phyloP scores from a whole-genome alignment of 2,329 filamentous ascomycete genomes.

The Colletotrichum sublineola region DNA sequence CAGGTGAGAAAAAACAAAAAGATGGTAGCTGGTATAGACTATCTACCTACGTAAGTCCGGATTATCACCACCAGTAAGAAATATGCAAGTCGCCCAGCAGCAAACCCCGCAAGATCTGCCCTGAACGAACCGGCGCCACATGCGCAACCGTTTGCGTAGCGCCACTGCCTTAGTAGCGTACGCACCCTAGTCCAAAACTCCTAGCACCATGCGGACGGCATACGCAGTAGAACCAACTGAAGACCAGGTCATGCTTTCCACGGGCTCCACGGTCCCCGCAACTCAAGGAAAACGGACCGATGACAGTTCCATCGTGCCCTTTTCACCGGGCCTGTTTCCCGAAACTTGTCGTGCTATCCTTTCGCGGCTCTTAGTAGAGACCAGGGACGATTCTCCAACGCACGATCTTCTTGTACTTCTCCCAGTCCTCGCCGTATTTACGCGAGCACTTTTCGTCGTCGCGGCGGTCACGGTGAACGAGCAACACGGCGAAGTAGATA shows the following conservation, averaged over 20 bases:
- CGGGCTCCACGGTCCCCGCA: slow-evolving; percentile 10
- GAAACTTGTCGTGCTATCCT: not conserved
- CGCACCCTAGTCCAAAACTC: not conserved
- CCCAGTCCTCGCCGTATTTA: slow-evolving; percentile 96
- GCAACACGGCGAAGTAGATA: slow-evolving; percentile 87
- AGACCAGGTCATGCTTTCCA: not conserved
- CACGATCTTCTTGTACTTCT: slow-evolving; percentile 86
- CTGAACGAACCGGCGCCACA: slow-evolving; percentile 19
- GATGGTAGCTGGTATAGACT: not conserved
- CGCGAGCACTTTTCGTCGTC: slow-evolving; percentile 91
- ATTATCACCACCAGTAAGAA: not conserved
- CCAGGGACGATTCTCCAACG: slow-evolving; percentile 86
- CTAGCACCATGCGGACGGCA: not conserved
- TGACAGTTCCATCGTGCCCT: not conserved
- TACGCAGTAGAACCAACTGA: not conserved
- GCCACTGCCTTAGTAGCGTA: not conserved
- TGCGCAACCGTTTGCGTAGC: slow-evolving; percentile 16
- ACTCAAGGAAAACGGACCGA: slow-evolving; percentile 22
- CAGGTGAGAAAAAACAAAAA: slow-evolving; percentile 10
- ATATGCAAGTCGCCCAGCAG: not conserved
- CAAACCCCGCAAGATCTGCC: not conserved
- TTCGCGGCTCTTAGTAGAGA: slow-evolving; percentile 72
- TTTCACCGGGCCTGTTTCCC: slow-evolving; percentile 21
- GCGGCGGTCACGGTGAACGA: slow-evolving; percentile 87
- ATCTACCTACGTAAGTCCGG: not conserved